Base-by-base conservation (phyloP, 345 rosid species). In the Kandelia obovata region DNA sequence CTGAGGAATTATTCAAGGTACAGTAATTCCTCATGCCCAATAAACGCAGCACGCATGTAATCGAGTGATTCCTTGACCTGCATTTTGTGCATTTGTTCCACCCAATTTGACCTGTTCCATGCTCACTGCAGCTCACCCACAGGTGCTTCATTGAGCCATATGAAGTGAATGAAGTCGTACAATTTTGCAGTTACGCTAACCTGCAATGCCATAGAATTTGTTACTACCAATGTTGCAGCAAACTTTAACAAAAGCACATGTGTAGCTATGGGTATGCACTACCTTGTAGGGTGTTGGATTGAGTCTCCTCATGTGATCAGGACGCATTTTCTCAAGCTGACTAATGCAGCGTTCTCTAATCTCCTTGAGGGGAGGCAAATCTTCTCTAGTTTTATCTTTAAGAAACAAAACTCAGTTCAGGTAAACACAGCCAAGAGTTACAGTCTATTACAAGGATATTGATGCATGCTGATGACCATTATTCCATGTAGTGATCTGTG, bases 141-240 rank as follows among this genome's bases (percentile, higher is more conserved):
- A 1, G 99, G 99, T 5, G 98, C 99, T 83, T 95, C 99, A 5
- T 95, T 95, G 74, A 95, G 97, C 98, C 99, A 95, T 32, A 95
- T 79, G 82, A 87, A 88, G 77, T 95, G 98, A 67, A 92, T 95
- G 83, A 95, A 95, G 69, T 95, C 98, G 17, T 95, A 95, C 71
- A 92, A 75, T 67, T 88, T 92, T 1, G 86, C 85, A 31, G 91
- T 92, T 16, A 92, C 98, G 53, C 98, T 95, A 78, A 92, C 99
- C 99, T 92, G 88, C 21, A 8, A 16, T n/a, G 31, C 21, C 66
- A 30, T 35, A 13, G 26, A 16, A 5, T 8, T 21, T 19, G 52
- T 2, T 28, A 53, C 53, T 59, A 1, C 6, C 23, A 10, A 10
- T 0, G 63, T 55, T 26, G 61, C 35, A 6, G 52, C 20, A 32